Percentiles rank a stretch among this genome's conserved stretches.
phyloP scores from a whole-genome alignment of 2,329 filamentous ascomycete species.

The Fusarium brachygibbosum region DNA sequence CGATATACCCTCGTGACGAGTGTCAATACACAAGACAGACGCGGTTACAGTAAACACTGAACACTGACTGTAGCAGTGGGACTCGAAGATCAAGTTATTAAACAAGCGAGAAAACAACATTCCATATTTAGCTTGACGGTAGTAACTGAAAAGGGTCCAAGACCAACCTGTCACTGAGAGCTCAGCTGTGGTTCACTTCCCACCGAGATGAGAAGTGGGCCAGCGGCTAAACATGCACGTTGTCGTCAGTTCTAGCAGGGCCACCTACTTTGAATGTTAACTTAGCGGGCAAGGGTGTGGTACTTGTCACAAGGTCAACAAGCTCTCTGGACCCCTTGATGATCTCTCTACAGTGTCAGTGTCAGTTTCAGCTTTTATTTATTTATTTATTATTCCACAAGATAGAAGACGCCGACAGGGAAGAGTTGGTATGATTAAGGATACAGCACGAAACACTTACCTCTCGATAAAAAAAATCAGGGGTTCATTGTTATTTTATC shows the following conservation, averaged over 20 bases:
- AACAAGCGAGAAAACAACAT: not conserved
- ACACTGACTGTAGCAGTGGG: not conserved
- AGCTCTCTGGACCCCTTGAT: slow-evolving; percentile 21
- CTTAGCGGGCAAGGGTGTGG: slow-evolving; percentile 23
- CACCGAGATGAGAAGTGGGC: slow-evolving; percentile 28
- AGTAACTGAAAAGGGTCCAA: not conserved
- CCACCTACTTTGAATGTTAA: slow-evolving; percentile 22
- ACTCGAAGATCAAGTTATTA: not conserved
- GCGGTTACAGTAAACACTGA: not conserved
- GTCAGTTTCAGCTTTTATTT: slow-evolving; percentile 12
- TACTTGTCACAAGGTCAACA: slow-evolving; percentile 30
- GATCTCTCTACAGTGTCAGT: not conserved
- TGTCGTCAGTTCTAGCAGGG: slow-evolving; percentile 32
- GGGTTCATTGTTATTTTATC: slow-evolving; percentile 3
- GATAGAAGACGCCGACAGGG: not conserved
- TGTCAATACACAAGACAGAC: not conserved
- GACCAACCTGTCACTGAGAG: slow-evolving; percentile 8
- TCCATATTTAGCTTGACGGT: not conserved
- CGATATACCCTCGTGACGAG: not conserved
- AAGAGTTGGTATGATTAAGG: not conserved
- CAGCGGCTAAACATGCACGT: slow-evolving; percentile 31
- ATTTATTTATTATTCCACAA: not conserved
- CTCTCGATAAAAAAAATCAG: not conserved
- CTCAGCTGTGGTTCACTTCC: slow-evolving; percentile 17
- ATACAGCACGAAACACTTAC: not conserved